Conservation (phyloP, 2,329 filamentous ascomycete genomes). For the Neonectria punicea region DNA sequence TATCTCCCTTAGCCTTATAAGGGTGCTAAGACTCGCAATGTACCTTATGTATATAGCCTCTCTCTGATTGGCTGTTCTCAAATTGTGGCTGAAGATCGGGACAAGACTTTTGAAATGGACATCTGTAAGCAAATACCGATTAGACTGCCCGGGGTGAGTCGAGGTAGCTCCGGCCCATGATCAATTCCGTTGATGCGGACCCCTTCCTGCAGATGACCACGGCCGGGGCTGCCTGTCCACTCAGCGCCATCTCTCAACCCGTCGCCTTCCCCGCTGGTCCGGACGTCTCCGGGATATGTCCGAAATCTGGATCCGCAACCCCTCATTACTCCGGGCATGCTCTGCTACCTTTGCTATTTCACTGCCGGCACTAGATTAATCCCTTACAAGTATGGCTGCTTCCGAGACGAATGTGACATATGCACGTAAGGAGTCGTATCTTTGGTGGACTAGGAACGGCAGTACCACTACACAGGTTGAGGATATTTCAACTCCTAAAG, state of each 20-base stretch:
- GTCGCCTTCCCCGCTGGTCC: conserved; percentile 11
- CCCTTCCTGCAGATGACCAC: background rate
- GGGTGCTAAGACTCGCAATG: too few species aligned
- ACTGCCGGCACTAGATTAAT: background rate
- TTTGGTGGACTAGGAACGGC: background rate
- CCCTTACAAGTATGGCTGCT: background rate
- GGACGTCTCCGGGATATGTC: background rate
- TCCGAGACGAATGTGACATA: background rate
- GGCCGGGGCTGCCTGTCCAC: background rate
- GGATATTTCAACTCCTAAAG: background rate
- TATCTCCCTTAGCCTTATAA: too few species aligned
- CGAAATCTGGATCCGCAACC: background rate
- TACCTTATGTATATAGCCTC: too few species aligned
- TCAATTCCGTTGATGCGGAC: conserved; percentile 14
- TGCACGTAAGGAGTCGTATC: background rate
- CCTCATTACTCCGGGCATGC: background rate
- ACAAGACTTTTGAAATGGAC: too few species aligned
- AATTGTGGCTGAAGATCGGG: too few species aligned
- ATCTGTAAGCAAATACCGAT: background rate
- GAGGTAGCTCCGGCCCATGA: background rate
- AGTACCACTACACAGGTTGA: background rate
- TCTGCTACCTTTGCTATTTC: background rate
- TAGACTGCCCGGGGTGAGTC: background rate
- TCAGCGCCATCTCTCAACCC: background rate
- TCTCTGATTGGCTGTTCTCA: too few species aligned